Base-by-base conservation (phyloP, 192 early-diverging fungal species). In the Coemansia sp. region DNA sequence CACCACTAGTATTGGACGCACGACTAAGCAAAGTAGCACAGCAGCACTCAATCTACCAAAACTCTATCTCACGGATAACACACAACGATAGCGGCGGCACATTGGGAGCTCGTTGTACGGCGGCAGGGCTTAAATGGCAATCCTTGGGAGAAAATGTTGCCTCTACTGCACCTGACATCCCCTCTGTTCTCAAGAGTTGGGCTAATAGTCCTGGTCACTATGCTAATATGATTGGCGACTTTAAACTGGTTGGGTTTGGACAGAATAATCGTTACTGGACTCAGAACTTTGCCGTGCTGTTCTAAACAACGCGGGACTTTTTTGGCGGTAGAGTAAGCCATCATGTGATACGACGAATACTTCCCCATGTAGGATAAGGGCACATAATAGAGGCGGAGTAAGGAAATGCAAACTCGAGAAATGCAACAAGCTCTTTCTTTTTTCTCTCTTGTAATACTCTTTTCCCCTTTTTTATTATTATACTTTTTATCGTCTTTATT, bases 111-210 rank as follows among this genome's bases (percentile, higher is more conserved):
- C 72, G 80, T 18, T 77, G 75, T 66, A 46, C 66, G 13, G 24
- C 51, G 22, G 65, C 68, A 13, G 80, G 76, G 40, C 46, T 82
- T 34, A 57, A 74, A 51, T 78, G 75, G 75, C 8, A 42, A 13
- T 70, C 73, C 9, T 65, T 78, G 8, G 80, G 69, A 18, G 80
- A 82, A 41, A 82, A 82, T 46, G 76, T 82, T 38, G 75, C 68
- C 3, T 74, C 47, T 52, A 82, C 72, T 70, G 68, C 71, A 27
- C 29, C n/a, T 20, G 69, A 77, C 24, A 72, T 82, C 3, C 43
- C 72, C 0, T 44, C 42, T 0, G 76, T 72, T 1, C 54, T 82
- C 22, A 15, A 61, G n/a, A 70, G 54, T 10, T 82, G 75, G 75
- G 40, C 36, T 3, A 59, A 71, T 9, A 74, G 73, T 42, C 72